Base-by-base conservation (phyloP, 2,329 filamentous ascomycete genomes). In the Colletotrichum sp. region DNA sequence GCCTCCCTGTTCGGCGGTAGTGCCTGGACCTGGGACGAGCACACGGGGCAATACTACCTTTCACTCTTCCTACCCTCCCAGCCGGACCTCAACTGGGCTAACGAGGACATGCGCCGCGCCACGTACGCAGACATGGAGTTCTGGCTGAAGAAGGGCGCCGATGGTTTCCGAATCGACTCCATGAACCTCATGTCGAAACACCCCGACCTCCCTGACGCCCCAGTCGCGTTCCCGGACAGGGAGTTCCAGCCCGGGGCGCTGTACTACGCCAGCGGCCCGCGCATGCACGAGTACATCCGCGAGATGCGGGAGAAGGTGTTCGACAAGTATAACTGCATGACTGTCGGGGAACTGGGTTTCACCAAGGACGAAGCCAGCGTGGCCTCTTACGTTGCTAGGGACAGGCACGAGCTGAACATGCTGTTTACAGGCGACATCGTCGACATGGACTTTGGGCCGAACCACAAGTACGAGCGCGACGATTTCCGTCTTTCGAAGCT, bases 31-130 rank as follows among this genome's bases (percentile, higher is more conserved):
- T 87, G 83, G 67, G 84, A 85, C 67, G 83, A 85, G 77, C 65
- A 78, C 8, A 83, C 84, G 0, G 73, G 80, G 2, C 82, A 86
- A 69, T 86, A 85, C 75, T 87, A 93, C 78, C 89, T 94, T 1
- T 89, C 90, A 73, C 86, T 94, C 7, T 95, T 93, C 80, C 88
- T 89, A 6, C 87, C 87, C 1, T 89, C 91, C 72, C 93, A 94
- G 79, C 92, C 93, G 0, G 93, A 94, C 79, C 86, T 95, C 21
- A 94, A 94, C 82, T 94, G 92, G 92, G 90, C 93, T 78, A 91
- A 91, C 73, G 85, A 86, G 0, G 88, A 88, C 3, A 89, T 92
- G 4, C 87, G 91, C 26, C 83, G 89, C 66, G 92, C 91, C 1
- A 89, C 93, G 2, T 91, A 93, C 80, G 85, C 90, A 36, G 87